Percentiles rank a stretch among this genome's conserved stretches.
Conservation (phyloP, 2,329 filamentous ascomycete species). For the Orbilia quercus region DNA sequence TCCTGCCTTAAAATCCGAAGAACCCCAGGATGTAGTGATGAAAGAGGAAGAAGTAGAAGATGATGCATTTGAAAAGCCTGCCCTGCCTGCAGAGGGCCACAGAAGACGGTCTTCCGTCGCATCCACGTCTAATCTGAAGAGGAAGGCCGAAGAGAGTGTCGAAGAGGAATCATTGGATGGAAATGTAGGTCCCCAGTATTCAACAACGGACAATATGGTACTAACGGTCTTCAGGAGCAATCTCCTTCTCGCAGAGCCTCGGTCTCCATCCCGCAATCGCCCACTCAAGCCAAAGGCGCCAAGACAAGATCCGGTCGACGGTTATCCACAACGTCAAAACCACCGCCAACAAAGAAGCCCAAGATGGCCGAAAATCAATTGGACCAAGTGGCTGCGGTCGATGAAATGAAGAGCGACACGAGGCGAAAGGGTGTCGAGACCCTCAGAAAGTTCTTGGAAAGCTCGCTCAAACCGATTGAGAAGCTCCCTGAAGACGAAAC, state of each 20-base stretch:
- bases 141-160: conserved; percentile 46
- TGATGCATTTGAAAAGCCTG: conserved; percentile 26
- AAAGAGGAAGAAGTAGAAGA: conserved; percentile 32
- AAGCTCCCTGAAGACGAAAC: conserved; percentile 47
- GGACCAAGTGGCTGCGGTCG: conserved; percentile 35
- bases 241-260: conserved; percentile 46
- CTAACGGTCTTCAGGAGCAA: conserved; percentile 39
- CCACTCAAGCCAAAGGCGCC: conserved; percentile 34
- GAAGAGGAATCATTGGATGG: conserved; percentile 40
- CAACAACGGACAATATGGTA: not conserved
- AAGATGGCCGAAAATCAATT: conserved; percentile 52
- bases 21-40: conserved; percentile 36
- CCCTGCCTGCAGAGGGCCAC: conserved; percentile 24
- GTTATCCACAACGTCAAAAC: conserved; percentile 31
- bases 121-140: conserved; percentile 34
- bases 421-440: conserved; percentile 43
- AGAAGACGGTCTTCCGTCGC: conserved; percentile 34
- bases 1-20: conserved; percentile 21
- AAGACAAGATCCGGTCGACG: conserved; percentile 39
- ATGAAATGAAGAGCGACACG: conserved; percentile 44
- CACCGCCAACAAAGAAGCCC: conserved; percentile 50
- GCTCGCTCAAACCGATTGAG: conserved; percentile 38
- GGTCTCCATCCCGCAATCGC: conserved; percentile 40
- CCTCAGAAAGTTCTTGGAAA: conserved; percentile 42
- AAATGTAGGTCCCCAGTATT: conserved; percentile 21